Evolutionary conservation across 148 eudicot genomes (phyloP).

Genomic region (Drosera capensis): DNA sequence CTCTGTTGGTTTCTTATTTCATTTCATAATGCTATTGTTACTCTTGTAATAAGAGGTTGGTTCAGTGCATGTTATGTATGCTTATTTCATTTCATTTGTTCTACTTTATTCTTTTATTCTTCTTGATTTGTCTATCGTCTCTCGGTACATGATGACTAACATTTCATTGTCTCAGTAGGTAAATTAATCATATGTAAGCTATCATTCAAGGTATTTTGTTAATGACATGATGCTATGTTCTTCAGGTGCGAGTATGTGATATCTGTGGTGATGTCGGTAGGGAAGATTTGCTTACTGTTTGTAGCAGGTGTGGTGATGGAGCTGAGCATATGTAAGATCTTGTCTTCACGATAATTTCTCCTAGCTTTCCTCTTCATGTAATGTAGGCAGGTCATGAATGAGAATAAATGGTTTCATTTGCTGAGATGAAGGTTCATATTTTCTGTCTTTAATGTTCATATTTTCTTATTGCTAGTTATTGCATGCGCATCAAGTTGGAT

Average conservation of each 20-base stretch:
- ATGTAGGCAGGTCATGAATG: background rate
- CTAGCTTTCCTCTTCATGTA: background rate
- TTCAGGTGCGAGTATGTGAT: constrained; percentile 29
- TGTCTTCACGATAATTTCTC: background rate
- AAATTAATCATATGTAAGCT: background rate
- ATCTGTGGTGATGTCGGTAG: constrained; percentile 37
- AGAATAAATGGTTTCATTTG: constrained; percentile 3
- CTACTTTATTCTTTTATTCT: too few species aligned
- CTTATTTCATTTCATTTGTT: too few species aligned
- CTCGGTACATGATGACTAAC: background rate
- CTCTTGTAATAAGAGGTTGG: too few species aligned
- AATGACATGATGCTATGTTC: background rate
- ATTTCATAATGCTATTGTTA: too few species aligned
- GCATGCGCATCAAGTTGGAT: constrained; percentile 32
- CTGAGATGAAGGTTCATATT: too few species aligned
- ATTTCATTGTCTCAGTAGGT: background rate
- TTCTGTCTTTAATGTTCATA: too few species aligned
- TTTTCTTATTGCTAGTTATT: constrained; percentile 19
- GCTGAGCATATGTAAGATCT: constrained; percentile 34
- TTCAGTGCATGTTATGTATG: too few species aligned
- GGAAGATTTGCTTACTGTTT: constrained; percentile 25
- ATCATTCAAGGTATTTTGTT: background rate
- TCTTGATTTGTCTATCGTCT: too few species aligned
- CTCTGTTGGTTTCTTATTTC: too few species aligned
- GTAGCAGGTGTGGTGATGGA: constrained; percentile 32